Evolutionary conservation across 768 basidiomycete species (phyloP).

Genomic region (Naganishia onofrii): DNA sequence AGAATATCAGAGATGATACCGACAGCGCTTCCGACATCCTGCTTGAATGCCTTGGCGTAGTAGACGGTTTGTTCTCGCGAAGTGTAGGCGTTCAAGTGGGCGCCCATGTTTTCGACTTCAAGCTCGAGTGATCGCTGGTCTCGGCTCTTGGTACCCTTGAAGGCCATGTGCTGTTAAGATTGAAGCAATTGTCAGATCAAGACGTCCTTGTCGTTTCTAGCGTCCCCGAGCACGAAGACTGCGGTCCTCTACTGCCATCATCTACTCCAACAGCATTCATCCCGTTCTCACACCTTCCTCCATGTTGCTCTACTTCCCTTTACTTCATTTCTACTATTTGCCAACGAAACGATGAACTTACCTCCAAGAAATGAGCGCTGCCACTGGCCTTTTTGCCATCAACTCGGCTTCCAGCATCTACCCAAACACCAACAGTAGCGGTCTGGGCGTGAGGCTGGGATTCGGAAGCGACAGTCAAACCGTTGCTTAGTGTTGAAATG

Average conservation of each 20-base stretch:
- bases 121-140: conserved; percentile 87
- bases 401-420: conserved; percentile 94
- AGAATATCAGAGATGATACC: conserved; percentile 98
- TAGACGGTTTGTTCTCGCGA: conserved; percentile 99
- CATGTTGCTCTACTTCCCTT: not conserved
- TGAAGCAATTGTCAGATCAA: not conserved
- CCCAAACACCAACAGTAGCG: conserved; percentile 98
- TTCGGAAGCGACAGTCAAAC: conserved; percentile 91
- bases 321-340: not conserved
- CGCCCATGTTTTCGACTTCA: conserved; percentile 96
- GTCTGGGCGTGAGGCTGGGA: conserved; percentile 86
- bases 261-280: not conserved
- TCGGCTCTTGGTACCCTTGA: conserved; percentile 75
- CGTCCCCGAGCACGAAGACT: not conserved
- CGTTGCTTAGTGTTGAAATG: conserved; percentile 88
- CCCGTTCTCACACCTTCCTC: no score
- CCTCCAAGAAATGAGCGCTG: conserved; percentile 95
- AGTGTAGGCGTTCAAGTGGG: conserved; percentile 96
- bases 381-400: conserved; percentile 94
- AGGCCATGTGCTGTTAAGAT: conserved; percentile 45
- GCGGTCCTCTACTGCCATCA: not conserved
- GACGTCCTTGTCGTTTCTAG: not conserved
- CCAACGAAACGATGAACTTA: conserved; percentile 32
- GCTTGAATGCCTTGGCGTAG: conserved; percentile 96
- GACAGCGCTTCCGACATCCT: conserved; percentile 84